These are phyloP conservation scores for Chaetomium globosum DNA, from an alignment of 2,329 filamentous ascomycete species.

Conservation along the genomic window DNA sequence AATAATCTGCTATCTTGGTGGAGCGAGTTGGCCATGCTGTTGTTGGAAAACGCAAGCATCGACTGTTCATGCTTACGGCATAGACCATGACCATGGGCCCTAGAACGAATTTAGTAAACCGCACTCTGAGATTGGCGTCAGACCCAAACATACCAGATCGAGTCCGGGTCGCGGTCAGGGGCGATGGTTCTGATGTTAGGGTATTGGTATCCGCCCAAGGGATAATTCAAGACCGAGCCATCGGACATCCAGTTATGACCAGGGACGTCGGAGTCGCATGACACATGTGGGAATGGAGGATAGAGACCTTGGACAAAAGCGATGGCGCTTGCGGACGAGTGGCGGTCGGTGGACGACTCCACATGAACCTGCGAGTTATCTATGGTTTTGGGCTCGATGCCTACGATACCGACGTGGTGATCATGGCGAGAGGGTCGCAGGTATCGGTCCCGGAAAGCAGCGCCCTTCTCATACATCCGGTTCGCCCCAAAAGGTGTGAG, in stretches of 20 bases:
- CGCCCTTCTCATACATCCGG: slow-evolving; percentile 55
- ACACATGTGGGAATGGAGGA: slow-evolving; percentile 61
- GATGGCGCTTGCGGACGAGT: slow-evolving; percentile 66
- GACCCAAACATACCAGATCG: slow-evolving; percentile 45
- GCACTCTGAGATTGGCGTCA: no score
- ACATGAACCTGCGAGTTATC: slow-evolving; percentile 53
- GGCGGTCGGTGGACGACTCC: slow-evolving; percentile 47
- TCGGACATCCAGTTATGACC: slow-evolving; percentile 42
- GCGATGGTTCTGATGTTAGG: slow-evolving; percentile 65
- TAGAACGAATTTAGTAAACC: slow-evolving; percentile 29
- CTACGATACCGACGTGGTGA: slow-evolving; percentile 46
- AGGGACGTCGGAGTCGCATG: slow-evolving; percentile 35
- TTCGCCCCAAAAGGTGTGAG: slow-evolving; percentile 59
- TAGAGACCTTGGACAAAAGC: slow-evolving; percentile 86
- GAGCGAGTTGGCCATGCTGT: slow-evolving; percentile 27
- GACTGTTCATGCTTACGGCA: slow-evolving; percentile 47
- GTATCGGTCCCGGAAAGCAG: slow-evolving; percentile 54
- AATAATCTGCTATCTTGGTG: slow-evolving; percentile 41
- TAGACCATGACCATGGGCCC: slow-evolving; percentile 45
- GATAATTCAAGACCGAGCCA: slow-evolving; percentile 62
- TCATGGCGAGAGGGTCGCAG: slow-evolving; percentile 40
- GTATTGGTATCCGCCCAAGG: slow-evolving; percentile 79
- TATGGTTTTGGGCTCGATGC: slow-evolving; percentile 49
- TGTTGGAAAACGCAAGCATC: slow-evolving; percentile 36
- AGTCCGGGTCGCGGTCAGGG: slow-evolving; percentile 47